Conservation (phyloP, 73 alveolate genomes). For the Diophrys appendiculata region DNA sequence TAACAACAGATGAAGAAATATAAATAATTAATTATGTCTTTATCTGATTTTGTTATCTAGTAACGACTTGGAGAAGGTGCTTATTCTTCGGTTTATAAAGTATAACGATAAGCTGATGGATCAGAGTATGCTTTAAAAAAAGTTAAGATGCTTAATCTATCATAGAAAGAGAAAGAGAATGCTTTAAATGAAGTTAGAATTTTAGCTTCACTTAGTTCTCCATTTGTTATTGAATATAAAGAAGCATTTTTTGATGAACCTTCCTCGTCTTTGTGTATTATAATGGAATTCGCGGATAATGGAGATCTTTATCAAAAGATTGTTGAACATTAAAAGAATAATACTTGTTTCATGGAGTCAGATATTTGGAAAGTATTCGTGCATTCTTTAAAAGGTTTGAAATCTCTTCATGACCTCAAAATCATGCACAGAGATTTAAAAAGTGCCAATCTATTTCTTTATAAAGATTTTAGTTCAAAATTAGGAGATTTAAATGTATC, state of each 20-base stretch:
- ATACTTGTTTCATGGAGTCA: slow-evolving; percentile 55
- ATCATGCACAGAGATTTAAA: slow-evolving; percentile 81
- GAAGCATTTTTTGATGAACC: slow-evolving; percentile 58
- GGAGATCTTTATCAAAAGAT: slow-evolving; percentile 84
- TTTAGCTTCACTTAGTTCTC: slow-evolving; percentile 42
- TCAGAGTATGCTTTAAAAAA: slow-evolving; percentile 44
- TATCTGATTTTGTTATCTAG: slow-evolving; percentile 6
- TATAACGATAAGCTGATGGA: slow-evolving; percentile 36
- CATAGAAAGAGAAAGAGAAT: slow-evolving; percentile 46
- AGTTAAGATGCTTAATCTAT: slow-evolving; percentile 28
- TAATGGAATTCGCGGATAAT: slow-evolving; percentile 87
- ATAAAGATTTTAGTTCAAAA: slow-evolving; percentile 70
- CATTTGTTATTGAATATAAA: slow-evolving; percentile 38
- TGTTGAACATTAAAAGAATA: slow-evolving; percentile 58
- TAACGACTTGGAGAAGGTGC: slow-evolving; percentile 53
- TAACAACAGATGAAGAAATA: no score
- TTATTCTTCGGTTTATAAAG: slow-evolving; percentile 55
- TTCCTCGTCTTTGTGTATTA: slow-evolving; percentile 48
- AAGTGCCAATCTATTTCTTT: slow-evolving; percentile 81
- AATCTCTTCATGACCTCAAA: slow-evolving; percentile 74
- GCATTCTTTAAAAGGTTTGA: slow-evolving; percentile 64
- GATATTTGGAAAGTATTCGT: slow-evolving; percentile 81
- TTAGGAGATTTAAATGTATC: slow-evolving; percentile 86
- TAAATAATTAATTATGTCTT: slow-evolving; percentile 1
- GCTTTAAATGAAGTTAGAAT: slow-evolving; percentile 59